These are phyloP conservation scores for Withania somnifera DNA, from an alignment of 305 asterid genomes.

Conservation along the genomic window DNA sequence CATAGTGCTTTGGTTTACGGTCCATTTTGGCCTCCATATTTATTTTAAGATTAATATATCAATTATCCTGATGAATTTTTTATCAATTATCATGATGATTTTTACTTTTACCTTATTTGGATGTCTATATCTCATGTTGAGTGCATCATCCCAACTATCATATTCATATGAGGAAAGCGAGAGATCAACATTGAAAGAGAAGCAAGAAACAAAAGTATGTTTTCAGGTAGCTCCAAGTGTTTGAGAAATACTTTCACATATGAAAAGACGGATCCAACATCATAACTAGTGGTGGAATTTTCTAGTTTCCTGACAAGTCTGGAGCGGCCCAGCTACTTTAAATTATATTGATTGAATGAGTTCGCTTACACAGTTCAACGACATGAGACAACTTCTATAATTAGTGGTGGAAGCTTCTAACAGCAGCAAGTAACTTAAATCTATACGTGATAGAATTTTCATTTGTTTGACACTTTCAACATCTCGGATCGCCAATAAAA, in stretches of 20 bases:
- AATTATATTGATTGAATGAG: not conserved
- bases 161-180: not conserved
- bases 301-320: not conserved
- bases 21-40: not conserved
- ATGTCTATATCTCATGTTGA: not conserved
- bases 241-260: not conserved
- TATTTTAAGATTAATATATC: not conserved
- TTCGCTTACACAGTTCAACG: not conserved
- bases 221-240: not conserved
- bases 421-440: too few relatives aligned
- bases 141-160: too few relatives aligned
- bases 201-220: not conserved
- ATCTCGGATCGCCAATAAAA: too few relatives aligned
- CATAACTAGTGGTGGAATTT: not conserved
- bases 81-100: too few relatives aligned
- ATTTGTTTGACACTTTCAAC: too few relatives aligned
- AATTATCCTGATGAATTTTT: not conserved
- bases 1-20: not conserved
- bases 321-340: not conserved
- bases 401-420: too few relatives aligned
- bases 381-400: too few relatives aligned
- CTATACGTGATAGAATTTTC: too few relatives aligned
- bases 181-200: not conserved
- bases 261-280: not conserved
- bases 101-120: too few relatives aligned